Evolutionary conservation across 345 rosid genomes (phyloP), one percentile per base, ranked within the genome.

Genomic region (Iberis pinnata): DNA sequence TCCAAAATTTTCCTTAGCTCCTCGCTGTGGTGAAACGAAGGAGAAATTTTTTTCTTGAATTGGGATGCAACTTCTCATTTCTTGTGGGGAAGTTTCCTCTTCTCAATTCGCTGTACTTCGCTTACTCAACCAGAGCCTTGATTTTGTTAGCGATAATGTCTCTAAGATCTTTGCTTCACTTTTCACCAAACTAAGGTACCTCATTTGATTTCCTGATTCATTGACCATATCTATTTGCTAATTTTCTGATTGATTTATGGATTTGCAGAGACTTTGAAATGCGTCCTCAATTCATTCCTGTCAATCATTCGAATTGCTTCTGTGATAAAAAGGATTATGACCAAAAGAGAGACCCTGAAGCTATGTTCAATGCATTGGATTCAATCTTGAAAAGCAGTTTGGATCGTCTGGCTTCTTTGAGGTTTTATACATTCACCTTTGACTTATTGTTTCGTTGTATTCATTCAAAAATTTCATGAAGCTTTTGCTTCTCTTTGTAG

Each of bases 391-490:
- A 76, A 70, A 78, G 67, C 37, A 79, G 75, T 56, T 70, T 86
- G 73, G 88, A 83, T 55, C 83, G 87, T 25, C 63, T 87, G 48
- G 72, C 79, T 63, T 69, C 71, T 1, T 67, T 81, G 81, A 81
- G 93, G 88, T 80, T 31, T 27, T n/a, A 7, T 16, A 7, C 36
- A 6, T 50, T 39, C 24, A 14, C 12, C 4, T 16, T 5, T 38
- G 12, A 20, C 13, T 44, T 25, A 9, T 25, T 25, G 46, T 38
- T 4, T 25, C 14, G 36, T 19, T 32, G 6, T 14, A 18, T 12
- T 50, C 9, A 9, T 57, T 29, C 52, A n/a, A n/a, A n/a, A n/a
- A n/a, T n/a, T n/a, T 62, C 17, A 38, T 70, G 20, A 11, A 44
- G 19, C 13, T 7, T 29, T 40, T 55, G 17, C 24, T 50, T 57